Conservation (phyloP, 169 alveolate genomes). For the Eimeria brunetti region DNA sequence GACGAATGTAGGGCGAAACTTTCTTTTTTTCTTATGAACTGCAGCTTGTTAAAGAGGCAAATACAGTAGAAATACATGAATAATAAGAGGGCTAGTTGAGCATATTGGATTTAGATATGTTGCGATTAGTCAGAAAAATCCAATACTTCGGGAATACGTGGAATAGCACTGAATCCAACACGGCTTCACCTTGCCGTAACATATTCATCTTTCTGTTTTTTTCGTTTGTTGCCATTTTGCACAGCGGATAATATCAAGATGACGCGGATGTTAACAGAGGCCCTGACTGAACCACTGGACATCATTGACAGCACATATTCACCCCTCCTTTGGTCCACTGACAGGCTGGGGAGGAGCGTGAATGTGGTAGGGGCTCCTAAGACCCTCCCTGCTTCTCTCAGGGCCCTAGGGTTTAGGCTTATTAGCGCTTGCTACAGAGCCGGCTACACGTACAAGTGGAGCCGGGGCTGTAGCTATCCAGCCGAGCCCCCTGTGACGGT, state of each 20-base stretch:
- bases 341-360: constrained; percentile 55
- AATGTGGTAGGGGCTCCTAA: not conserved
- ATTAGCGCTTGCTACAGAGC: constrained; percentile 34
- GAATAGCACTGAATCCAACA: too few species aligned
- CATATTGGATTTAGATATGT: too few species aligned
- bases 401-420: not conserved
- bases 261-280: not conserved
- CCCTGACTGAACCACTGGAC: constrained; percentile 26
- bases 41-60: not conserved
- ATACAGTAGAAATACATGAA: too few species aligned
- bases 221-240: not conserved
- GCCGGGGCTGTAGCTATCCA: constrained; percentile 35
- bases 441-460: constrained; percentile 51
- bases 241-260: constrained; percentile 34
- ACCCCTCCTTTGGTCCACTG: constrained; percentile 19
- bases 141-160: too few species aligned
- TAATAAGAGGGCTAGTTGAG: too few species aligned
- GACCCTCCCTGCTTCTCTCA: constrained; percentile 12
- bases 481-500: not conserved
- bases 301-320: not conserved
- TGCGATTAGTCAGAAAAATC: too few species aligned
- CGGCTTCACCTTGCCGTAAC: not conserved
- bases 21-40: not conserved
- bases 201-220: not conserved
- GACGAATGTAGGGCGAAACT: not conserved